These are phyloP conservation scores for Nematocida displodere DNA, from an alignment of 371 early-diverging fungal genomes.

Conservation along the genomic window DNA sequence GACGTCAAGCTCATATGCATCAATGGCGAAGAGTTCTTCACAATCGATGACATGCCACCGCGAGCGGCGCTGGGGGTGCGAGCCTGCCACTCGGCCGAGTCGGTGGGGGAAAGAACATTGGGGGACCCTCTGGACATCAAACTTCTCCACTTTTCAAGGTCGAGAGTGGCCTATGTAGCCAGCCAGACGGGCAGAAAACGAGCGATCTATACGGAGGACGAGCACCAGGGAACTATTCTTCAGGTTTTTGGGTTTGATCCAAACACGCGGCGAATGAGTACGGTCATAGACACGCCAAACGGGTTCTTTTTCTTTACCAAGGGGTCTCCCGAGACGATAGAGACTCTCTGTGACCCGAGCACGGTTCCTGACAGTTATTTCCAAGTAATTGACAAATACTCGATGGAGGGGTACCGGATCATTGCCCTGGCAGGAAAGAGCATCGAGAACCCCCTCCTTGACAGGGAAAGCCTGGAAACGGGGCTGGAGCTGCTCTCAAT, in stretches of 20 bases:
- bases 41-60: slow-evolving; percentile 10
- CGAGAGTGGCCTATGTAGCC: slow-evolving; percentile 65
- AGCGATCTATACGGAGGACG: not conserved
- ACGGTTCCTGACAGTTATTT: slow-evolving; percentile 43
- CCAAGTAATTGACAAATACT: slow-evolving; percentile 50
- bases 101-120: slow-evolving; percentile 75
- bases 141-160: slow-evolving; percentile 89
- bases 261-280: slow-evolving; percentile 81
- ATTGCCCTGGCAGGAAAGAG: slow-evolving; percentile 61
- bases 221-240: not conserved
- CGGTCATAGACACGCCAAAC: slow-evolving; percentile 68
- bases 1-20: slow-evolving; percentile 80
- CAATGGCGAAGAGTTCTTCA: slow-evolving; percentile 4
- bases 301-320: slow-evolving; percentile 55
- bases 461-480: slow-evolving; percentile 68
- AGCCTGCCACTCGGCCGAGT: slow-evolving; percentile 86
- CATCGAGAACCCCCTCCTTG: not conserved
- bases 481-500: slow-evolving; percentile 82
- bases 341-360: slow-evolving; percentile 9
- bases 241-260: slow-evolving; percentile 84
- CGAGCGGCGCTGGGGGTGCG: slow-evolving; percentile 70
- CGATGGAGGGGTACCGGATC: slow-evolving; percentile 60
- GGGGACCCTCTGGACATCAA: slow-evolving; percentile 96
- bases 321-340: slow-evolving; percentile 62
- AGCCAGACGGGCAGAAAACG: not conserved